phyloP scores from a whole-genome alignment of 805 yeast species.

The Lipomyces sp. region DNA sequence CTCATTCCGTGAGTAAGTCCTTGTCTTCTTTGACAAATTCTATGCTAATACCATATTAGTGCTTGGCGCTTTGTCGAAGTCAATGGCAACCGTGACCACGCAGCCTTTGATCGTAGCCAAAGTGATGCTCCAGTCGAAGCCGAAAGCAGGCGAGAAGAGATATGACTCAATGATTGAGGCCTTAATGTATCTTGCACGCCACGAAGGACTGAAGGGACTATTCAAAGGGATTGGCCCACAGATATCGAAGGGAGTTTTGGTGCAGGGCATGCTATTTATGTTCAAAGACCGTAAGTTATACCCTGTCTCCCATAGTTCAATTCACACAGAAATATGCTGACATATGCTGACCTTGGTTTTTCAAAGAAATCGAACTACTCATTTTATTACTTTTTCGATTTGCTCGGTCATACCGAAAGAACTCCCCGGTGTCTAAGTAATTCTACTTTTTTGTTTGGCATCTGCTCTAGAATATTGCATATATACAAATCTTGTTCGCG shows the following conservation, averaged over 20 bases:
- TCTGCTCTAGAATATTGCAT: neutral
- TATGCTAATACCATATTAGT: constrained; percentile 45
- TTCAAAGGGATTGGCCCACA: constrained; percentile 84
- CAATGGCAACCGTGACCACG: constrained; percentile 73
- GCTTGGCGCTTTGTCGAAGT: constrained; percentile 82
- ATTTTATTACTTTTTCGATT: constrained; percentile 30
- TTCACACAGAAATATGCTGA: constrained; percentile 33
- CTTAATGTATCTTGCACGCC: constrained; percentile 53
- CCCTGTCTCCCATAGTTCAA: constrained; percentile 30
- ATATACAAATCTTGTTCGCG: neutral
- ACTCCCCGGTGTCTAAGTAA: constrained; percentile 5
- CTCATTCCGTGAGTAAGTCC: constrained; percentile 21
- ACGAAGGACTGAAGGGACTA: constrained; percentile 62
- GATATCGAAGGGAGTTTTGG: constrained; percentile 72
- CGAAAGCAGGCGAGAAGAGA: constrained; percentile 40
- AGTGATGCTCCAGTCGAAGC: constrained; percentile 65
- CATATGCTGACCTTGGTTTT: constrained; percentile 29
- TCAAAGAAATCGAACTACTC: constrained; percentile 31
- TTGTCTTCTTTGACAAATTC: neutral
- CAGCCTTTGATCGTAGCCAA: constrained; percentile 85
- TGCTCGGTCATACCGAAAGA: constrained; percentile 10
- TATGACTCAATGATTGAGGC: constrained; percentile 58
- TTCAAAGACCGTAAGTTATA: constrained; percentile 57
- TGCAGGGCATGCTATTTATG: constrained; percentile 80
- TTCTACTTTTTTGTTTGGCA: neutral